Conservation (phyloP, 352 stramenopile species). For the Phytopythium helicoides region DNA sequence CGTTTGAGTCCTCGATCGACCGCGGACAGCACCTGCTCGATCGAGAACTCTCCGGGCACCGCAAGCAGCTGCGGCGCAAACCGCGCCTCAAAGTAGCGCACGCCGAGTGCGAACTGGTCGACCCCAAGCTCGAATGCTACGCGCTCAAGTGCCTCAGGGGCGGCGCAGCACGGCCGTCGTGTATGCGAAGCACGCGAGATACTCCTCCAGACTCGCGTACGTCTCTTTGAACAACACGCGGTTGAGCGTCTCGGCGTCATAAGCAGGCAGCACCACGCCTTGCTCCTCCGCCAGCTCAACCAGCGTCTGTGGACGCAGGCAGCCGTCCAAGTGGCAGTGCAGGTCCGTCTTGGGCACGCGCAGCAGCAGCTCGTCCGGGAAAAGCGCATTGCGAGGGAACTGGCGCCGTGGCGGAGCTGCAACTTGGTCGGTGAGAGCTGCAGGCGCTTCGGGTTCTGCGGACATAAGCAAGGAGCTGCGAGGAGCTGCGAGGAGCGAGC, state of each 20-base stretch:
- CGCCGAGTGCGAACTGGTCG: conserved; percentile 76
- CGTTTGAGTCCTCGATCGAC: conserved; percentile 60
- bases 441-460: not conserved
- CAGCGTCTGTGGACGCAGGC: conserved; percentile 74
- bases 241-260: conserved; percentile 56
- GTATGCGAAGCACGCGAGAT: conserved; percentile 83
- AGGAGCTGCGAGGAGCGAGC: too few species aligned
- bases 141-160: conserved; percentile 62
- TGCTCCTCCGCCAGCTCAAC: conserved; percentile 81
- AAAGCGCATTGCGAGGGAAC: conserved; percentile 56
- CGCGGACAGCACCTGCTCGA: conserved; percentile 72
- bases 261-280: conserved; percentile 68
- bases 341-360: conserved; percentile 81
- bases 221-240: conserved; percentile 77
- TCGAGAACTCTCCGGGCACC: conserved; percentile 49
- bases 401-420: conserved; percentile 3
- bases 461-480: too few species aligned
- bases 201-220: conserved; percentile 81
- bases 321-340: conserved; percentile 87
- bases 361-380: conserved; percentile 69
- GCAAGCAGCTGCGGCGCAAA: conserved; percentile 85
- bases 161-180: conserved; percentile 65
- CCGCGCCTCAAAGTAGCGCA: conserved; percentile 85
- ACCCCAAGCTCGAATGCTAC: conserved; percentile 82
- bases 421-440: too few species aligned